Base-by-base conservation (phyloP, 495 filamentous ascomycete genomes). In the Neurospora sp. region DNA sequence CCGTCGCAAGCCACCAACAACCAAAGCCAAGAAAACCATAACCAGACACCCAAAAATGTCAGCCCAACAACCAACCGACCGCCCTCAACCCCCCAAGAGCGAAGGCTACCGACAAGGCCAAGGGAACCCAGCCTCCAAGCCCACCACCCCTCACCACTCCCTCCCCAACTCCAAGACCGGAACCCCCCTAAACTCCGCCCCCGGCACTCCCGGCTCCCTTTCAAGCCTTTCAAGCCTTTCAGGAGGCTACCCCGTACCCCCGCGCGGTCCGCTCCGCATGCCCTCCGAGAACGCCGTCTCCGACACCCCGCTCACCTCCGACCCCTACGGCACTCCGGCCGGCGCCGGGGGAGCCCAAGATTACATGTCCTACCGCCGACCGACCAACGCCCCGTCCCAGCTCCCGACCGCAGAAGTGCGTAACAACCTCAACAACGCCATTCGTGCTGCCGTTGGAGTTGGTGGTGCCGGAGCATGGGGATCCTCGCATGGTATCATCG, bases 1-100 rank as follows among this genome's bases (percentile, higher is more conserved):
- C 6, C 27, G 31, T 8, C 53, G 22, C 48, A 37, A 17, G 35
- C 12, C 53, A 61, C 10, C 12, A 8, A 12, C 2, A 16, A 16
- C 53, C 12, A 65, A 14, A 65, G 7, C 12, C 22, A 61, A 16
- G 53, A 37, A 16, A 72, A 27, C 6, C 8, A n/a, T 3, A 53
- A 53, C 16, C 20, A 74, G 3, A 37, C 39, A 41, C 3, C 12
- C 22, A 31, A 70, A 14, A 10, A 76, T 76, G 71, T 72, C 75
- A 16, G 69, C 73, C 2, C 74, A 84, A 79, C 75, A 82, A 69
- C 79, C 84, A 27, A 76, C 78, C 20, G 78, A 73, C 69, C 78
- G 81, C 8, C 71, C 84, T 4, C 88, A 89, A 76, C 87, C 89
- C 3, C 82, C 87, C 68, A 86, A 85, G 70, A 70, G 83, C 78